A percentile compares a stretch with the other conserved stretches of the same genome.
Evolutionary conservation across 208 protist genomes (phyloP).

Genomic region (Trypanosoma platydactyli): DNA sequence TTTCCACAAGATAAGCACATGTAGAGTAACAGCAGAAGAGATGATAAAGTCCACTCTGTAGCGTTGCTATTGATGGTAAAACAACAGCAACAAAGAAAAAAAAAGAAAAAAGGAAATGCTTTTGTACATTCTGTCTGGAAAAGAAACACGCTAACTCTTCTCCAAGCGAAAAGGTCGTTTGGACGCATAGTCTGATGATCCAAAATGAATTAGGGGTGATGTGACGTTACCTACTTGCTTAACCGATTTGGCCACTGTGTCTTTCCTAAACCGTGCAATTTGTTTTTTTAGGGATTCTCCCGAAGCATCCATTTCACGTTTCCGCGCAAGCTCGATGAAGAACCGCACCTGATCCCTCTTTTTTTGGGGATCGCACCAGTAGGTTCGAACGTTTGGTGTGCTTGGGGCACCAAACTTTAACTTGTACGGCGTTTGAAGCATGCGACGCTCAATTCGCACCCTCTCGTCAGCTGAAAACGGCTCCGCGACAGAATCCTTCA

Average conservation of each 20-base stretch:
- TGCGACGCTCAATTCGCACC: slow-evolving; percentile 24
- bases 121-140: not conserved
- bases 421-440: slow-evolving; percentile 35
- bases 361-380: slow-evolving; percentile 63
- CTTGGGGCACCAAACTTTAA: slow-evolving; percentile 43
- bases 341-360: slow-evolving; percentile 80
- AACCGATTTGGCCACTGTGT: slow-evolving; percentile 21
- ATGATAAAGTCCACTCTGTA: too few relatives aligned
- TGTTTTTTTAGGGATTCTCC: not conserved
- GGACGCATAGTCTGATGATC: slow-evolving; percentile 27
- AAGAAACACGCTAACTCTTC: not conserved
- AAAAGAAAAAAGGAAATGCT: slow-evolving; percentile 2
- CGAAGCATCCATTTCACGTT: not conserved
- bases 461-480: slow-evolving; percentile 18
- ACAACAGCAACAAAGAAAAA: not conserved
- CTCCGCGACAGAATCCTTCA: not conserved
- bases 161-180: slow-evolving; percentile 22
- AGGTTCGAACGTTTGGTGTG: slow-evolving; percentile 64
- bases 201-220: slow-evolving; percentile 17
- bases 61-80: too few relatives aligned
- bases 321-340: slow-evolving; percentile 50
- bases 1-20: slow-evolving; percentile 11
- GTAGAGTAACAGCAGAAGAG: slow-evolving; percentile 2
- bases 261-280: slow-evolving; percentile 4
- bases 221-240: slow-evolving; percentile 13